These are phyloP conservation scores for Cephaloascus fragrans DNA, from an alignment of 805 yeast genomes.

Conservation along the genomic window DNA sequence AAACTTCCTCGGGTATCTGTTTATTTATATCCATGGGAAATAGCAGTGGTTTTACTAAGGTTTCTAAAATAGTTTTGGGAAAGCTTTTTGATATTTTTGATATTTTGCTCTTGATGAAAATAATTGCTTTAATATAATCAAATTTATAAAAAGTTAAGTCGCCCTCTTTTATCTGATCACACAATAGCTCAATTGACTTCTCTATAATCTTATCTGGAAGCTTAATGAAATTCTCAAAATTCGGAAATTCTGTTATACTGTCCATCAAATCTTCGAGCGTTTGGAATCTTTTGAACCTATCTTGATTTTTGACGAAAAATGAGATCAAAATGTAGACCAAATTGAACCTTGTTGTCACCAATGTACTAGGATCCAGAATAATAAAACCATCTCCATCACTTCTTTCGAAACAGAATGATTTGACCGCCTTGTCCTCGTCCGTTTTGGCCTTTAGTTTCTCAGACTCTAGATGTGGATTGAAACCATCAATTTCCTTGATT, in stretches of 20 bases:
- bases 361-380: slow-evolving; percentile 27
- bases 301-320: slow-evolving; percentile 16
- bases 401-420: slow-evolving; percentile 22
- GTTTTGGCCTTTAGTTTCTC: slow-evolving; percentile 7
- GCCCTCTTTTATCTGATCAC: slow-evolving; percentile 21
- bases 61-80: slow-evolving; percentile 21
- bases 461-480: slow-evolving; percentile 6
- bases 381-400: slow-evolving; percentile 19
- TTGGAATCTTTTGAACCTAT: slow-evolving; percentile 19
- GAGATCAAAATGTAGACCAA: slow-evolving; percentile 26
- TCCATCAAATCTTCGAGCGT: slow-evolving; percentile 37
- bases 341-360: slow-evolving; percentile 31
- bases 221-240: background rate
- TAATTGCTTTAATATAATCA: slow-evolving; percentile 24
- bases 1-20: slow-evolving; percentile 22
- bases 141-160: slow-evolving; percentile 29
- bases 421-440: slow-evolving; percentile 22
- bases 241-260: slow-evolving; percentile 11
- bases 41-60: slow-evolving; percentile 12
- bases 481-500: slow-evolving; percentile 13
- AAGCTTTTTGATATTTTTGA: slow-evolving; percentile 20
- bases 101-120: slow-evolving; percentile 28
- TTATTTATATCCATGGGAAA: slow-evolving; percentile 16
- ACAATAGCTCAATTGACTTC: slow-evolving; percentile 7
- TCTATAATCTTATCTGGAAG: background rate